Evolutionary conservation across 1,139 yeast species (phyloP).

Genomic region (Pneumocystis canis): DNA sequence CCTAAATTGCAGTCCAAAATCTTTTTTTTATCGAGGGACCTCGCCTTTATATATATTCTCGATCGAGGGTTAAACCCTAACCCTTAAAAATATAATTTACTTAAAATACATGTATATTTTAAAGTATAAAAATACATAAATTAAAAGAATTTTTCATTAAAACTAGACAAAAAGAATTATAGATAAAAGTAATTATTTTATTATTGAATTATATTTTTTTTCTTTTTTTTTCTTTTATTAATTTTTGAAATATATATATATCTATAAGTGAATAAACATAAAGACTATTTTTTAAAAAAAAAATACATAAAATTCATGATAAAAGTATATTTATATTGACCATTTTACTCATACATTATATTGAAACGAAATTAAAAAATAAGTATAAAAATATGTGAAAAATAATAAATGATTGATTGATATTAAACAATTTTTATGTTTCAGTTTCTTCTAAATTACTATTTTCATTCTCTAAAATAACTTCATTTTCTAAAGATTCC

Average conservation of each 20-base stretch:
- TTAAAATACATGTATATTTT: too few species aligned
- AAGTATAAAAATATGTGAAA: background rate
- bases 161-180: too few species aligned
- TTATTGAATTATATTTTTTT: too few species aligned
- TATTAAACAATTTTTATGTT: conserved; percentile 4
- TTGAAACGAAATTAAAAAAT: conserved; percentile 22
- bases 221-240: too few species aligned
- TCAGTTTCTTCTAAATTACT: conserved; percentile 4
- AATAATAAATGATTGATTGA: conserved; percentile 6
- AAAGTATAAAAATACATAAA: too few species aligned
- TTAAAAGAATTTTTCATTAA: too few species aligned
- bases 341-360: background rate
- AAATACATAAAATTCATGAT: background rate
- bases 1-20: background rate
- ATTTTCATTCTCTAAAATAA: conserved; percentile 23
- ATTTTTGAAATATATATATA: too few species aligned
- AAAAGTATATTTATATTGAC: background rate
- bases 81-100: background rate
- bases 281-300: too few species aligned
- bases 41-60: background rate
- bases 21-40: background rate
- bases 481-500: conserved; percentile 37
- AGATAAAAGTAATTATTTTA: too few species aligned
- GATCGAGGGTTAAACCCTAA: background rate
- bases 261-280: too few species aligned